Conservation (phyloP, 2,329 filamentous ascomycete genomes). For the Alternaria tenuissima region DNA sequence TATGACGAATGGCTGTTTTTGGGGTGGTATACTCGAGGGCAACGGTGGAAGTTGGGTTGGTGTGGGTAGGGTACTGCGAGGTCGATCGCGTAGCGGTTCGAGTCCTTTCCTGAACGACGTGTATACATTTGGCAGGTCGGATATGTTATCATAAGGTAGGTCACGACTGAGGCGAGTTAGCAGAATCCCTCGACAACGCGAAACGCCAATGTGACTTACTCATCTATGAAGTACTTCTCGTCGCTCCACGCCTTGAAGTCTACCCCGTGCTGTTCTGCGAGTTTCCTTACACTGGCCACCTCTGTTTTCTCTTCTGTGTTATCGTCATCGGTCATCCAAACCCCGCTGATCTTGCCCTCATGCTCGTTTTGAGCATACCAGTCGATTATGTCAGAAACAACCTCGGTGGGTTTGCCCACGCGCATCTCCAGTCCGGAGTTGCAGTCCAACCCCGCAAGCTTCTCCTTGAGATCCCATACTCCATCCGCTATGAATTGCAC, state of each 20-base stretch:
- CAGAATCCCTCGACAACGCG: not conserved
- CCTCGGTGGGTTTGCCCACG: conserved; percentile 68
- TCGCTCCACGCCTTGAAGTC: conserved; percentile 74
- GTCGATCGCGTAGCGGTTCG: conserved; percentile 73
- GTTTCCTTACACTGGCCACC: conserved; percentile 62
- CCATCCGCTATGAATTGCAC: conserved; percentile 76
- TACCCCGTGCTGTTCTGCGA: conserved; percentile 63
- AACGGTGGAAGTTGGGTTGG: conserved; percentile 67
- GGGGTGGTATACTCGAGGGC: conserved; percentile 65
- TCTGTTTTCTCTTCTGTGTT: conserved; percentile 74
- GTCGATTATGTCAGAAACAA: conserved; percentile 66
- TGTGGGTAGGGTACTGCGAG: conserved; percentile 64
- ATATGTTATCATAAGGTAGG: conserved; percentile 63
- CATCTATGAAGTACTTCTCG: conserved; percentile 81
- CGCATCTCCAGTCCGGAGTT: conserved; percentile 66
- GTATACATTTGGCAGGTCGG: conserved; percentile 76
- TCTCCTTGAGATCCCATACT: conserved; percentile 74
- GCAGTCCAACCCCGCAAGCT: conserved; percentile 66
- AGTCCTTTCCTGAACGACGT: conserved; percentile 77
- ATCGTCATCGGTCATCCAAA: conserved; percentile 80
- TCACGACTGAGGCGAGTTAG: conserved; percentile 65
- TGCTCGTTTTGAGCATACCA: conserved; percentile 43
- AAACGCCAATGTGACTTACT: conserved; percentile 63
- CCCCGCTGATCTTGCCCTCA: conserved; percentile 62
- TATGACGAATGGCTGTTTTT: conserved; percentile 69